Evolutionary conservation across 106 monocot species (phyloP), one percentile per base, ranked within the genome.

Genomic region (Phalaenopsis equestris): DNA sequence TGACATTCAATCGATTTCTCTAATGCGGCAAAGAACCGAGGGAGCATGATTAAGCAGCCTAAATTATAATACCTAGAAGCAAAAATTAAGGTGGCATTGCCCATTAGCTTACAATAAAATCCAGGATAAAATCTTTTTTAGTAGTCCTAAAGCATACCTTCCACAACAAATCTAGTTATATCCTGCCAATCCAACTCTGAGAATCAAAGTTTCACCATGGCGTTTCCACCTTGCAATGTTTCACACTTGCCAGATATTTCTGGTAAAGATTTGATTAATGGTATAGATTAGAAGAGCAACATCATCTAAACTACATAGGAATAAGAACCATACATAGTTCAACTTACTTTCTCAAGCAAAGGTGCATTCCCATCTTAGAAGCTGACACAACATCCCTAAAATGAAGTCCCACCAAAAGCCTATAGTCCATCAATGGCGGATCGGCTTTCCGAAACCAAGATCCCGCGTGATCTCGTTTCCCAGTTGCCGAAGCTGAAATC

Each of bases 351-450:
- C 82, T 43, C 82, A 84, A 42, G 80, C 52, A 80, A 19, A 30
- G 41, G 55, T 17, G 77, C 36, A 88, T 41, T 12, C 79, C 84
- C 21, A 88, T 82, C 78, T 84, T 85, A 52, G 91, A 85, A 56
- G 87, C 79, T 17, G 87, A 78, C 37, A 75, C 42, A 70, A 89
- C 83, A 72, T 89, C 89, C 37, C 86, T 49, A 61, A 95, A 95
- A 56, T 95, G 95, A 80, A 92, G 75, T 49, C 95, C 95, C 21
- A 95, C 87, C 81, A 95, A 84, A 11, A 95, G 86, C 75, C 95
- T 95, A 55, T 95, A 95, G 78, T 95, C 95, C 95, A 95, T 95
- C 14, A 95, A 30, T 30, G 30, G 30, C 30, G 30, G 30, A 30
- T 30, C 30, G 30, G 30, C 30, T 30, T 30, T 30, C 30, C 30